Evolutionary conservation across 495 filamentous ascomycete genomes (phyloP).

Genomic region (Articulospora tetracladia): DNA sequence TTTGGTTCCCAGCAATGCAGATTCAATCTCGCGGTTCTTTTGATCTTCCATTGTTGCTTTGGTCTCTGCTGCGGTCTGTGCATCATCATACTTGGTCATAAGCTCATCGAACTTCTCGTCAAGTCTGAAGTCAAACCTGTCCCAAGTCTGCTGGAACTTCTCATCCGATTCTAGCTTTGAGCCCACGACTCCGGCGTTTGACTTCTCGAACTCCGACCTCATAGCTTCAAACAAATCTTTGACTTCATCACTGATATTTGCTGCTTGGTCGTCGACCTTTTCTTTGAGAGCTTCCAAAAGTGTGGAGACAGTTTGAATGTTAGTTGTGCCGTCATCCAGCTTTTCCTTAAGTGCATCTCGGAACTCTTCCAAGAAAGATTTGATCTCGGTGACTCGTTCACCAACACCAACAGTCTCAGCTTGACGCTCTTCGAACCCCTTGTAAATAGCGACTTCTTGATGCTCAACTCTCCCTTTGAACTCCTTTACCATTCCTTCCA

Average conservation of each 20-base stretch:
- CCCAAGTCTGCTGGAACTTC: constrained; percentile 63
- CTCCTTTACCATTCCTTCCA: constrained; percentile 59
- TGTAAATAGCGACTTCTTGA: constrained; percentile 68
- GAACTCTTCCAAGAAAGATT: constrained; percentile 46
- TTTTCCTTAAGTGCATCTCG: constrained; percentile 41
- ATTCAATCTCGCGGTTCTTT: constrained; percentile 61
- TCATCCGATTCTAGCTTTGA: constrained; percentile 73
- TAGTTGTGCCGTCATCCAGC: constrained; percentile 45
- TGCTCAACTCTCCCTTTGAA: constrained; percentile 65
- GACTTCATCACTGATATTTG: constrained; percentile 54
- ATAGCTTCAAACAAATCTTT: constrained; percentile 78
- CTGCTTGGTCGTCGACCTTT: constrained; percentile 49
- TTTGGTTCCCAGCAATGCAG: constrained; percentile 67
- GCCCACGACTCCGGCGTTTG: constrained; percentile 62
- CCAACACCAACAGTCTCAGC: constrained; percentile 46
- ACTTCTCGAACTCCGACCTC: constrained; percentile 76
- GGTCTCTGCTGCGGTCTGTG: constrained; percentile 63
- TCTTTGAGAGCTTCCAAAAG: constrained; percentile 59
- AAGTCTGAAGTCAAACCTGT: constrained; percentile 69
- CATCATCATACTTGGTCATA: constrained; percentile 78
- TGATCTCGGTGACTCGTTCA: constrained; percentile 48
- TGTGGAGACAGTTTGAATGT: constrained; percentile 47
- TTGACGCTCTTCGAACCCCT: constrained; percentile 73
- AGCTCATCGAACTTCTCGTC: constrained; percentile 76
- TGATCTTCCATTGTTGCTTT: constrained; percentile 65